Evolutionary conservation across 2,329 filamentous ascomycete genomes (phyloP), one percentile per base, ranked within the genome.

Genomic region (Colletotrichum tamarilloi): DNA sequence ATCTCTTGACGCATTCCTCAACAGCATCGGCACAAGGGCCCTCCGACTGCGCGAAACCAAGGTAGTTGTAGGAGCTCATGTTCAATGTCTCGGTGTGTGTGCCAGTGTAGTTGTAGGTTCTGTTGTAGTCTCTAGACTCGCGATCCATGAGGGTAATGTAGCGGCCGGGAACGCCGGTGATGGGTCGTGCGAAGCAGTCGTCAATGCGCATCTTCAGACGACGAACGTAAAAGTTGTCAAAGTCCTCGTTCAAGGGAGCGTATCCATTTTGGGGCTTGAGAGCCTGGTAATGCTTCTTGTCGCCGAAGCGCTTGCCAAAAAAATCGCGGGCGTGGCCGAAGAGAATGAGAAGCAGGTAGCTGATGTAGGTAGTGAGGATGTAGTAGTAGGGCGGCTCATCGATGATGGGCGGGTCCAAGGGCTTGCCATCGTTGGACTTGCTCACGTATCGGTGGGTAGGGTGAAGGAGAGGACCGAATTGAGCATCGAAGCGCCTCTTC

Each of bases 61-160:
- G 93, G 81, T 99, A 99, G 84, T 99, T 99, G 89, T 99, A 99
- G 1, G 97, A 99, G 86, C 96, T 98, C 93, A 99, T 93, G 85
- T 99, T 99, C 78, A 99, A 87, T 0, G 97, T 98, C 84, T 99
- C 95, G 1, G 96, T 98, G 72, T 91, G 93, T 60, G 95, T 97
- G 71, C 97, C 97, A 1, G 94, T 95, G 83, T 95, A 92, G 81
- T 94, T 91, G 87, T 98, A 99, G 72, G 93, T 92, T 79, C 93
- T 89, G 85, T 99, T 99, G 87, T 94, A 95, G 81, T 99, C 95
- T 80, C 96, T 90, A 3, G 95, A 97, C 78, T 91, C 93, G 80
- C 97, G 94, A 83, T 98, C 96, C 77, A 98, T 89, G 52, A 99
- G 88, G 28, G 94, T 98, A 79, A 99, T 97, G 86, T 91, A 98